These are phyloP conservation scores for Gentiana straminea DNA, from an alignment of 257 asterid species.

Conservation along the genomic window DNA sequence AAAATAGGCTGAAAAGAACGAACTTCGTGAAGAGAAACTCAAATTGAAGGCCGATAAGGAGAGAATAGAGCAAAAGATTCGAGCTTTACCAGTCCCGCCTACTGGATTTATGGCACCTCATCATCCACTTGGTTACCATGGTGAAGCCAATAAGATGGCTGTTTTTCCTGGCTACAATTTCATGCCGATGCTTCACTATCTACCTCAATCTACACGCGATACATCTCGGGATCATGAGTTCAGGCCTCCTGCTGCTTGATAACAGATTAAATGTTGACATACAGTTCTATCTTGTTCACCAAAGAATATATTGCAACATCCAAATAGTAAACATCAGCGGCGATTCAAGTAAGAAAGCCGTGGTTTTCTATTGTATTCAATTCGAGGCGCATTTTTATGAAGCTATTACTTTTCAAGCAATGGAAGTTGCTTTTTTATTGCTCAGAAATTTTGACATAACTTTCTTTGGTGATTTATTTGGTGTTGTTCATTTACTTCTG, in stretches of 20 bases:
- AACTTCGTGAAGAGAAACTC: slow-evolving; percentile 78
- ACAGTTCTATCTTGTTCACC: no score
- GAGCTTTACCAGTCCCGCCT: slow-evolving; percentile 35
- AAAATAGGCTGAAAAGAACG: slow-evolving; percentile 67
- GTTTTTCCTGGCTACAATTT: slow-evolving; percentile 60
- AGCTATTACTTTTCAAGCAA: no score
- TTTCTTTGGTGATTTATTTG: no score
- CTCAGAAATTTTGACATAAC: no score
- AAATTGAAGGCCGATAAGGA: slow-evolving; percentile 64
- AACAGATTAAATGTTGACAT: slow-evolving; percentile 3
- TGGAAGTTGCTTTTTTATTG: no score
- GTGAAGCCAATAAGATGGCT: slow-evolving; percentile 51
- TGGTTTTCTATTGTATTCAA: no score
- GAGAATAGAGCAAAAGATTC: slow-evolving; percentile 64
- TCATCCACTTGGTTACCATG: slow-evolving; percentile 46
- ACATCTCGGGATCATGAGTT: slow-evolving; percentile 72
- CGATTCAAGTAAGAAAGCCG: no score
- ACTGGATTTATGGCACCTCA: slow-evolving; percentile 58
- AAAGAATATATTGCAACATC: no score
- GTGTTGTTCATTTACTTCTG: no score
- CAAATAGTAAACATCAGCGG: no score
- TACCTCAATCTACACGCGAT: slow-evolving; percentile 56
- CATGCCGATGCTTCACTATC: slow-evolving; percentile 83
- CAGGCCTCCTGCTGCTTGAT: slow-evolving; percentile 84
- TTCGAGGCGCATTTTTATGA: no score